Evolutionary conservation across 371 early-diverging fungal genomes (phyloP).

Genomic region (Mucor lusitanicus): DNA sequence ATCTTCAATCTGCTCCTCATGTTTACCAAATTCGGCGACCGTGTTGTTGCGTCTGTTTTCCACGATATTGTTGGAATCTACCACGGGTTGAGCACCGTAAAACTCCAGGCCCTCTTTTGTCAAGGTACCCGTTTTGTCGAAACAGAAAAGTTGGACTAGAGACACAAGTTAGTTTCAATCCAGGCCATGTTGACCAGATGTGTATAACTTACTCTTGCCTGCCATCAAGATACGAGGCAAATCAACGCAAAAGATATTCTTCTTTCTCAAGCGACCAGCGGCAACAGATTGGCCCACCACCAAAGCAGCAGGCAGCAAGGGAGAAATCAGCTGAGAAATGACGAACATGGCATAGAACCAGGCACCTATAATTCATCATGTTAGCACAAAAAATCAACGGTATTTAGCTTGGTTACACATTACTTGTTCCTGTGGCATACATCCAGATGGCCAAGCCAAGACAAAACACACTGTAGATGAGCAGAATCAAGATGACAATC

Average conservation of each 20-base stretch:
- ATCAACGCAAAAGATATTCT: conserved; percentile 77
- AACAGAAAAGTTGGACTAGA: conserved; percentile 89
- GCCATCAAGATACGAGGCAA: conserved; percentile 85
- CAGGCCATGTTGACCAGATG: neutral
- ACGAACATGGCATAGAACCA: conserved; percentile 74
- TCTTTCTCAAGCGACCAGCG: conserved; percentile 65
- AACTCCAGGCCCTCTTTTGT: conserved; percentile 68
- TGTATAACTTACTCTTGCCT: conserved; percentile 71
- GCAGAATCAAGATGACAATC: conserved; percentile 62
- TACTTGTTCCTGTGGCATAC: conserved; percentile 42
- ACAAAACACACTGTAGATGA: conserved; percentile 58
- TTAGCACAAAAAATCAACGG: neutral
- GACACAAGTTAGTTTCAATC: neutral
- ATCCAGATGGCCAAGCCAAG: conserved; percentile 58
- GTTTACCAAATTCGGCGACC: conserved; percentile 27
- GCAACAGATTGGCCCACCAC: conserved; percentile 82
- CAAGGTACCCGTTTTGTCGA: conserved; percentile 71
- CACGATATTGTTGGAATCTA: conserved; percentile 33
- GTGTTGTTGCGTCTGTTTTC: conserved; percentile 18
- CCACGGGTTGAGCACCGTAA: conserved; percentile 47
- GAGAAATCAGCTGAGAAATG: conserved; percentile 72
- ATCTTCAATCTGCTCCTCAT: conserved; percentile 34
- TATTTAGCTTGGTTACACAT: neutral
- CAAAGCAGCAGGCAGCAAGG: conserved; percentile 59
- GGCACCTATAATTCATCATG: conserved; percentile 10